Evolutionary conservation across 208 protist genomes (phyloP).

Genomic region (Trypanosoma brucei): DNA sequence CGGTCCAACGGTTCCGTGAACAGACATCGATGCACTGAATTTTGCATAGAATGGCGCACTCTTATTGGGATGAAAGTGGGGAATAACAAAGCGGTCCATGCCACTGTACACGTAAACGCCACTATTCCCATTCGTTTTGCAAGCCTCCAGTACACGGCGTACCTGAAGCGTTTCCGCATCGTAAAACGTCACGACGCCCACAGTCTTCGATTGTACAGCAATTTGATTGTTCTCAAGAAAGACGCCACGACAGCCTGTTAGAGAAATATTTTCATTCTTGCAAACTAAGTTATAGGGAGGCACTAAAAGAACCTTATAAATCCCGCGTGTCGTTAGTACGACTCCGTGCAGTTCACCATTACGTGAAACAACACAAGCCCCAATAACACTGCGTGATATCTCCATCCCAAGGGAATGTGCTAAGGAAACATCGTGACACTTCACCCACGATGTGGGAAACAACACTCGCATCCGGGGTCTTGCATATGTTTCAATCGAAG

Average conservation of each 20-base stretch:
- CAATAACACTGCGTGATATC: slow-evolving; percentile 27
- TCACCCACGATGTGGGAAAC: slow-evolving; percentile 32
- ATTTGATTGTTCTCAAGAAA: slow-evolving; percentile 43
- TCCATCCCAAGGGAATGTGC: slow-evolving; percentile 35
- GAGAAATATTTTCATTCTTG: slow-evolving; percentile 18
- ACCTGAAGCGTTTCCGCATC: slow-evolving; percentile 42
- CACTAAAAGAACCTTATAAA: slow-evolving; percentile 22
- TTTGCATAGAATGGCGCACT: slow-evolving; percentile 12
- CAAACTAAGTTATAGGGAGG: slow-evolving; percentile 22
- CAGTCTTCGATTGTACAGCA: slow-evolving; percentile 35
- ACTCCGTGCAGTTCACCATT: slow-evolving; percentile 18
- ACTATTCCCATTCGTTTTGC: background rate
- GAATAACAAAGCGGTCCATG: slow-evolving; percentile 41
- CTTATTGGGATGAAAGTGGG: slow-evolving; percentile 34
- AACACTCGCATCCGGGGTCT: slow-evolving; percentile 40
- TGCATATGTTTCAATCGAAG: slow-evolving; percentile 32
- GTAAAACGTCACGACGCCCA: slow-evolving; percentile 38
- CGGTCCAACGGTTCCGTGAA: slow-evolving; percentile 42
- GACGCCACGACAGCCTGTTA: slow-evolving; percentile 31
- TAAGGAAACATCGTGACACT: slow-evolving; percentile 42
- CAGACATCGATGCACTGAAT: slow-evolving; percentile 16
- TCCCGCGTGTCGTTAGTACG: slow-evolving; percentile 18
- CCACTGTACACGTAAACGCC: slow-evolving; percentile 44
- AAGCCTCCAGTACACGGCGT: slow-evolving; percentile 17
- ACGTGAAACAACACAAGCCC: slow-evolving; percentile 8